phyloP scores from a whole-genome alignment of 768 basidiomycete genomes.

The Mycena alexandri region DNA sequence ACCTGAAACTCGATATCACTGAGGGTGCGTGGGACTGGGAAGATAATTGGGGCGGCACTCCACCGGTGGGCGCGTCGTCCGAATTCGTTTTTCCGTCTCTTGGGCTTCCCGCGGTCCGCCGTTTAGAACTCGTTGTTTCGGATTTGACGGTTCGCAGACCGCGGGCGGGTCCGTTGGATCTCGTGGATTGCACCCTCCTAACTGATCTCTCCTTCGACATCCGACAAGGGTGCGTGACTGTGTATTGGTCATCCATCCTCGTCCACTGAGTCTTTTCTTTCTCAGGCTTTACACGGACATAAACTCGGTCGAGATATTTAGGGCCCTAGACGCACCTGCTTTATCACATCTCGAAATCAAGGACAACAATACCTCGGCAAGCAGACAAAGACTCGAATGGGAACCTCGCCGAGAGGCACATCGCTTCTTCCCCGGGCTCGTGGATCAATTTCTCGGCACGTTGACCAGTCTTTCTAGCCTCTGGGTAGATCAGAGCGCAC shows the following conservation, averaged over 20 bases:
- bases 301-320: slow-evolving; percentile 28
- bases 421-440: slow-evolving; percentile 37
- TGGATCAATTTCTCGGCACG: slow-evolving; percentile 31
- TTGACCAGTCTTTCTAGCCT: slow-evolving; percentile 36
- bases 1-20: slow-evolving; percentile 39
- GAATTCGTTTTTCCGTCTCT: slow-evolving; percentile 33
- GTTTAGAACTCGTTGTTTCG: slow-evolving; percentile 37
- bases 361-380: slow-evolving; percentile 20
- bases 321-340: slow-evolving; percentile 15
- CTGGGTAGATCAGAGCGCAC: slow-evolving; percentile 38
- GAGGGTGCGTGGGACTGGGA: slow-evolving; percentile 42
- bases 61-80: slow-evolving; percentile 31
- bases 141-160: slow-evolving; percentile 34
- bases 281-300: not conserved
- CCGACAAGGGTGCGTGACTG: slow-evolving; percentile 30
- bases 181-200: slow-evolving; percentile 33
- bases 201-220: slow-evolving; percentile 36
- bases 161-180: slow-evolving; percentile 32
- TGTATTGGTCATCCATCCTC: not conserved
- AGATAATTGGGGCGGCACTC: slow-evolving; percentile 30
- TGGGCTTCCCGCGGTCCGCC: slow-evolving; percentile 35
- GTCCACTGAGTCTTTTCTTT: not conserved
- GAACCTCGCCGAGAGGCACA: not conserved
- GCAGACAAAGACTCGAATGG: not conserved
- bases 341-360: slow-evolving; percentile 37